Evolutionary conservation across 2,329 filamentous ascomycete species (phyloP).

Genomic region (Exophiala xenobiotica): DNA sequence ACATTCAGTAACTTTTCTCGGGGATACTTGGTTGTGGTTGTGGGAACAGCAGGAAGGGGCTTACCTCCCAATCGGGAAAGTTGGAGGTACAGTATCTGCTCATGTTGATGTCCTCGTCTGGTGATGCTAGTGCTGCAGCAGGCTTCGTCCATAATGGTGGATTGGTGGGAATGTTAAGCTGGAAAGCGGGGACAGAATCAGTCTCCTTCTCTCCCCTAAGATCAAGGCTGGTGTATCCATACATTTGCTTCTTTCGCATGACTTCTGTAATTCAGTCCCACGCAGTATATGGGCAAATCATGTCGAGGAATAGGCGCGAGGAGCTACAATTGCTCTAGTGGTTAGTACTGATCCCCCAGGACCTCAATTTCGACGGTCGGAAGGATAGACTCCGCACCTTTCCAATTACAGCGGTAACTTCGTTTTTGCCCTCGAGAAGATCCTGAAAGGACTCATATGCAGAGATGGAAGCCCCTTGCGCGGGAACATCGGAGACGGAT

Average conservation of each 20-base stretch:
- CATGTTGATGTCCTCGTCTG: conserved; percentile 31
- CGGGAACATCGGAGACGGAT: too few relatives aligned
- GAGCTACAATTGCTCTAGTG: too few relatives aligned
- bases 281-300: conserved; percentile 2
- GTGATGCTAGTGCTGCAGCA: conserved; percentile 35
- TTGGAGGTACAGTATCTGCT: conserved; percentile 6
- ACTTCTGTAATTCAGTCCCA: conserved; percentile 12
- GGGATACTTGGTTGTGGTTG: background rate
- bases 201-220: too few relatives aligned
- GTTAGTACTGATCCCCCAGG: too few relatives aligned
- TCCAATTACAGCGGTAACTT: too few relatives aligned
- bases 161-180: conserved; percentile 8
- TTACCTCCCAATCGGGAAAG: conserved; percentile 10
- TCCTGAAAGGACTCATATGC: too few relatives aligned
- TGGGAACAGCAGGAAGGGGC: background rate
- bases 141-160: conserved; percentile 38
- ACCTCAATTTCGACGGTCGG: too few relatives aligned
- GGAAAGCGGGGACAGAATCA: background rate
- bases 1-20: background rate
- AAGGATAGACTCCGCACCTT: too few relatives aligned
- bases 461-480: too few relatives aligned
- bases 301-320: background rate
- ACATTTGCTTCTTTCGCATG: conserved; percentile 15
- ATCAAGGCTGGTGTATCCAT: background rate
- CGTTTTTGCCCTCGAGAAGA: too few relatives aligned